Percentiles rank a stretch among this genome's conserved stretches.
These are phyloP conservation scores for Thraustochytrium sp. DNA, from an alignment of 352 stramenopile genomes.

Conservation along the genomic window DNA sequence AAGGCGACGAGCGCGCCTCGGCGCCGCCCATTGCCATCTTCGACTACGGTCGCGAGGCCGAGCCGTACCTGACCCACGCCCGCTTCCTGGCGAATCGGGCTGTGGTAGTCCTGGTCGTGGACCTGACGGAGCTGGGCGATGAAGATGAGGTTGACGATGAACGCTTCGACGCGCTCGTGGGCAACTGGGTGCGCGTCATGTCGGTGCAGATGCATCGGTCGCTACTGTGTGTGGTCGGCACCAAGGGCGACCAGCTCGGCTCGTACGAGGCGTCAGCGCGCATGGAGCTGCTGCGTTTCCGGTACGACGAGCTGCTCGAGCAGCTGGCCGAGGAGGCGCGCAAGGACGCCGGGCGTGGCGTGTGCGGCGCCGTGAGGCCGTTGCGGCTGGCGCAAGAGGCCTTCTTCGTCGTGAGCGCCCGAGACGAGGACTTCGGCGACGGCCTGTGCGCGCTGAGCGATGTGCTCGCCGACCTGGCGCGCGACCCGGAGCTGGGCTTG, in stretches of 20 bases:
- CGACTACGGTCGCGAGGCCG: neutral
- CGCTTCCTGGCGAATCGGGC: constrained; percentile 2
- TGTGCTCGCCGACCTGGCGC: neutral
- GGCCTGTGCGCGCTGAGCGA: neutral
- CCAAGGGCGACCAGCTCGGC: neutral
- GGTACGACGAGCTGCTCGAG: neutral
- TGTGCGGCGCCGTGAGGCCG: neutral
- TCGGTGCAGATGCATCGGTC: constrained; percentile 1
- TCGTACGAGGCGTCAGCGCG: neutral
- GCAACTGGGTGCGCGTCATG: constrained; percentile 4
- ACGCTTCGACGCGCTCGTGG: neutral
- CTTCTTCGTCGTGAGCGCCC: neutral
- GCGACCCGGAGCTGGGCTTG: neutral
- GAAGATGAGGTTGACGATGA: neutral
- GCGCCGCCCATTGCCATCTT: neutral
- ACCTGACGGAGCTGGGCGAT: neutral
- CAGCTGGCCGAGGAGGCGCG: neutral
- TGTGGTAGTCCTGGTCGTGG: neutral
- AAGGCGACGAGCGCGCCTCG: neutral
- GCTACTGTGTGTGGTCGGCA: neutral
- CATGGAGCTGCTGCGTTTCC: neutral
- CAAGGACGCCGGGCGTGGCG: neutral
- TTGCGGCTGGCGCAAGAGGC: neutral
- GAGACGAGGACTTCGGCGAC: neutral
- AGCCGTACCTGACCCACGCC: constrained; percentile 1